These are phyloP conservation scores for Lolium rigidum DNA, from an alignment of 176 grass and related monocot genomes.

Conservation along the genomic window DNA sequence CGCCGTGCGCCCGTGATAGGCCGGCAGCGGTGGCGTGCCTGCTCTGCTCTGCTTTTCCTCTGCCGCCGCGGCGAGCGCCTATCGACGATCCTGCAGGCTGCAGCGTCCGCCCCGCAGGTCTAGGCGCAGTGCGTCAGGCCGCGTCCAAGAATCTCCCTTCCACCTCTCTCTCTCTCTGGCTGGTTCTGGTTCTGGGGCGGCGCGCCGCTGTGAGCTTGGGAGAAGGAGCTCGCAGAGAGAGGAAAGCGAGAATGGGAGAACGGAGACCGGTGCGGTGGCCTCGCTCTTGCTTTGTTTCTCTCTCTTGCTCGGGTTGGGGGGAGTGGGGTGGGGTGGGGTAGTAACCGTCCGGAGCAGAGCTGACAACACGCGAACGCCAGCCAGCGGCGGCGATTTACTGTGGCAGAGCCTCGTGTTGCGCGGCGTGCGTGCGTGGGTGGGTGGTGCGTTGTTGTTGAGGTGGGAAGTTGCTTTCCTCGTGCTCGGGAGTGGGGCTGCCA, in stretches of 20 bases:
- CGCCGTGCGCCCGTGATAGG: neutral
- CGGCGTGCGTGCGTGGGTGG: neutral
- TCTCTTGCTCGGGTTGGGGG: neutral
- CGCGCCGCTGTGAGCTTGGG: neutral
- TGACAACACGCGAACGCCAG: slow-evolving; percentile 42
- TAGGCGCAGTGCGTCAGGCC: neutral
- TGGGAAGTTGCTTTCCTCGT: slow-evolving; percentile 30
- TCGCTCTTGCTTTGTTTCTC: neutral
- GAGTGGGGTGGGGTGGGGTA: neutral
- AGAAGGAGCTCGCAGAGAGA: neutral
- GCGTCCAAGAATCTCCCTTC: neutral
- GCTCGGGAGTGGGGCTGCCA: no score
- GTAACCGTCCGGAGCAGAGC: slow-evolving; percentile 29
- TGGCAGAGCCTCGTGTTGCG: neutral
- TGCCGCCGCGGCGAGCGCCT: neutral
- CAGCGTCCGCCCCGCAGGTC: neutral
- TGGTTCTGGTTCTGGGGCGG: neutral
- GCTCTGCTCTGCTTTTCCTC: neutral
- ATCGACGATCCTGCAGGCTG: neutral
- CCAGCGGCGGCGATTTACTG: slow-evolving; percentile 19
- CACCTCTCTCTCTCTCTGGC: neutral
- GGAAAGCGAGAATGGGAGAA: neutral
- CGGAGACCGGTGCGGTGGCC: slow-evolving; percentile 9
- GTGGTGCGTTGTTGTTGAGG: slow-evolving; percentile 14
- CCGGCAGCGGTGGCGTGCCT: no score